Conservation (phyloP, 495 filamentous ascomycete genomes). For the Daldinia grandis region DNA sequence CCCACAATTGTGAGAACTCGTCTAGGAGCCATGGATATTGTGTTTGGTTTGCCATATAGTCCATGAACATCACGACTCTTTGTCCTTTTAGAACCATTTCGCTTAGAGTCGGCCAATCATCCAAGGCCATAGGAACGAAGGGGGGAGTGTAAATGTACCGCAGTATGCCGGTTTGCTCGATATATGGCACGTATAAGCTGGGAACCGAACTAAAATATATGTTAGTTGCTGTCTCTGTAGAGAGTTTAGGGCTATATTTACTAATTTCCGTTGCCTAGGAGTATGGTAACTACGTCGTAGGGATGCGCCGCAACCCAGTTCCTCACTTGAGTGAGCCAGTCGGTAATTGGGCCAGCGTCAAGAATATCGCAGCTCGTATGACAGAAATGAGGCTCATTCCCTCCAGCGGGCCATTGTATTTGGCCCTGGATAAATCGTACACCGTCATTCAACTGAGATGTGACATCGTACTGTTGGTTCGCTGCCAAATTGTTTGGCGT, state of each 20-base stretch:
- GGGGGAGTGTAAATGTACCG: conserved; percentile 76
- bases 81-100: conserved; percentile 74
- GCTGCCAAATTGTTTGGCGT: conserved; percentile 72
- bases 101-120: conserved; percentile 85
- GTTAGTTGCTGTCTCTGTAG: conserved; percentile 52
- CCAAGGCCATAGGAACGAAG: conserved; percentile 69
- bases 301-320: conserved; percentile 80
- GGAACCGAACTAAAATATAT: conserved; percentile 46
- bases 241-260: conserved; percentile 54
- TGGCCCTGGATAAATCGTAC: conserved; percentile 92
- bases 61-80: conserved; percentile 65
- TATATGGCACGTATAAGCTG: conserved; percentile 53
- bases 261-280: conserved; percentile 85
- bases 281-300: conserved; percentile 89
- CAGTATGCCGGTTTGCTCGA: conserved; percentile 73
- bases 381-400: conserved; percentile 66
- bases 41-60: conserved; percentile 85
- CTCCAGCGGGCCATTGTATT: conserved; percentile 59
- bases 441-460: conserved; percentile 83
- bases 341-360: conserved; percentile 78
- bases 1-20: conserved; percentile 79
- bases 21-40: conserved; percentile 78
- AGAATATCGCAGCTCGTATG: conserved; percentile 83
- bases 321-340: conserved; percentile 73
- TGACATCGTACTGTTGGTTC: conserved; percentile 78